Conservation (phyloP, 164 flowering plant genomes). For the Protea cynaroides region DNA sequence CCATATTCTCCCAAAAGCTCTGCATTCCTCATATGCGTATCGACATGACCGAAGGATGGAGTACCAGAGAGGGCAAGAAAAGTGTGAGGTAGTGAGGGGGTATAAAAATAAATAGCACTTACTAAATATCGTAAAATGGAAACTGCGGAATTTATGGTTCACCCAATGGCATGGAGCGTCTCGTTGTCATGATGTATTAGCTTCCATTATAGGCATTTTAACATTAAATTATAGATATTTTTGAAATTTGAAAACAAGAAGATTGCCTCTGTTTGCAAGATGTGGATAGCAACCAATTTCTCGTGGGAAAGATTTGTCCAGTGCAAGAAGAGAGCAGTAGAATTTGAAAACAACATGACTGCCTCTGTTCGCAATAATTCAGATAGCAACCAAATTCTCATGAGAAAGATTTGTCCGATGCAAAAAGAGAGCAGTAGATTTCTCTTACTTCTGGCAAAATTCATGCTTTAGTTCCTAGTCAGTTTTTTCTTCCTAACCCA, state of each 20-base stretch:
- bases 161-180: conserved; percentile 10
- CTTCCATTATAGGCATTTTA: conserved; percentile 4
- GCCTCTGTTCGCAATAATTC: neutral
- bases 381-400: neutral
- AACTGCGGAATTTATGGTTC: conserved; percentile 6
- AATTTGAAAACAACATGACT: conserved; percentile 1
- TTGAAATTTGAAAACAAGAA: conserved; percentile 1
- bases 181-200: conserved; percentile 7
- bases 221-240: neutral
- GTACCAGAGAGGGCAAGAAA: neutral
- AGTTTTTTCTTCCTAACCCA: neutral
- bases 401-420: neutral
- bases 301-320: neutral
- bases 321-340: neutral
- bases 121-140: neutral
- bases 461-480: neutral
- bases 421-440: neutral
- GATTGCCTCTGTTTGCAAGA: neutral
- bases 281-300: neutral
- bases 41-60: neutral
- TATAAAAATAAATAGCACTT: conserved; percentile 2
- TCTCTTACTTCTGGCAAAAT: neutral
- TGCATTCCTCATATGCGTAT: conserved; percentile 1
- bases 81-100: neutral
- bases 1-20: neutral